These are phyloP conservation scores for Macrophomina phaseolina DNA, from an alignment of 2,329 filamentous ascomycete genomes.

Conservation along the genomic window DNA sequence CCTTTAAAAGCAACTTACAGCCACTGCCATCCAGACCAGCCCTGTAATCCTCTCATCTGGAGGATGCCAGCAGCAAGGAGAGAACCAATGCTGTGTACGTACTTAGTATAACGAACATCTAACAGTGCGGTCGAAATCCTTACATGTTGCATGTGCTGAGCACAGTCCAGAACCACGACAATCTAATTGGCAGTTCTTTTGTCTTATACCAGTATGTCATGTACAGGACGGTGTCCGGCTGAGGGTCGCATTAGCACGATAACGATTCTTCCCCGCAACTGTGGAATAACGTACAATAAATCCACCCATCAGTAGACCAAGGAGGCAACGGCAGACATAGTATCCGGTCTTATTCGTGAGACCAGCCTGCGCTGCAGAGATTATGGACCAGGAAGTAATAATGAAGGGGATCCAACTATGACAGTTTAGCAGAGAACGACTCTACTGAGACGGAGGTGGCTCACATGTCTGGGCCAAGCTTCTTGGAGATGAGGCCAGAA, in stretches of 20 bases:
- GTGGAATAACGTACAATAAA: slow-evolving; percentile 47
- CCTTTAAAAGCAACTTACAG: slow-evolving; percentile 43
- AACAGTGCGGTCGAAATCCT: neutral
- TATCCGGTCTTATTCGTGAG: slow-evolving; percentile 28
- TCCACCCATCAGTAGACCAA: slow-evolving; percentile 62
- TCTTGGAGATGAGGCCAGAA: slow-evolving; percentile 13
- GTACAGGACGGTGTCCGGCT: slow-evolving; percentile 61
- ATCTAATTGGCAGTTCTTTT: slow-evolving; percentile 64
- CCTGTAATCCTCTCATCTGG: slow-evolving; percentile 48
- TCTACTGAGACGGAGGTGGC: neutral
- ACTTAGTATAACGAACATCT: slow-evolving; percentile 35
- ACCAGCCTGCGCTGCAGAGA: slow-evolving; percentile 28
- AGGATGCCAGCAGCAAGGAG: slow-evolving; percentile 54
- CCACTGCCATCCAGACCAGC: slow-evolving; percentile 57
- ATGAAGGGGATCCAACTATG: slow-evolving; percentile 15
- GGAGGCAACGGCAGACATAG: slow-evolving; percentile 41
- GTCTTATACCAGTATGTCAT: slow-evolving; percentile 72
- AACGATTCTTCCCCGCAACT: no score
- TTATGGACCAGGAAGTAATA: slow-evolving; percentile 28
- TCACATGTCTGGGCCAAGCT: slow-evolving; percentile 13
- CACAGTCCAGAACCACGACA: slow-evolving; percentile 69
- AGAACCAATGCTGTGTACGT: slow-evolving; percentile 51
- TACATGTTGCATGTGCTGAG: slow-evolving; percentile 39
- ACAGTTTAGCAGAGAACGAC: neutral
- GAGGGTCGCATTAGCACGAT: no score